Conservation (phyloP, 2,329 filamentous ascomycete species). For the Whalleya microplaca region DNA sequence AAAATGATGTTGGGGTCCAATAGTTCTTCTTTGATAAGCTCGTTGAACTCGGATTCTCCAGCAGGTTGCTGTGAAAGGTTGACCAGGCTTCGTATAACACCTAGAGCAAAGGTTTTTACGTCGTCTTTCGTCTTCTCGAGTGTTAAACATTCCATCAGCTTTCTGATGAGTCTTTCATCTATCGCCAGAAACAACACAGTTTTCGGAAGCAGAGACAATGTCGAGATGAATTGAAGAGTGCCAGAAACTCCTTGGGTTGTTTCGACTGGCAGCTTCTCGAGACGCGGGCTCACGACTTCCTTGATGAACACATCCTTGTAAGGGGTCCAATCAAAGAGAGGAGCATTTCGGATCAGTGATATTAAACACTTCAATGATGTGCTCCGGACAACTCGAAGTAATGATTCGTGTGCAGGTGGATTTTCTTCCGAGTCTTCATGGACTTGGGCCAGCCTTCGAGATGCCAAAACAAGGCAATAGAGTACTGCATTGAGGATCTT, state of each 20-base stretch:
- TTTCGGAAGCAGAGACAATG: conserved; percentile 73
- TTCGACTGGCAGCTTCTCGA: conserved; percentile 79
- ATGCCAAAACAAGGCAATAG: conserved; percentile 77
- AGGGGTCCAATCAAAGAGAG: conserved; percentile 70
- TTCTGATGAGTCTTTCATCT: conserved; percentile 67
- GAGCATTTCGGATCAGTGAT: conserved; percentile 74
- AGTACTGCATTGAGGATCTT: conserved; percentile 76
- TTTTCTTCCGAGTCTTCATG: conserved; percentile 43
- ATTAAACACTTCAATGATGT: conserved; percentile 82
- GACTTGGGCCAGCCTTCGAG: conserved; percentile 57
- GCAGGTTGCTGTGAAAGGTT: conserved; percentile 60
- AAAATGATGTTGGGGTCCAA: conserved; percentile 60
- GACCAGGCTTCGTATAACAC: conserved; percentile 73
- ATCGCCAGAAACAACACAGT: conserved; percentile 69
- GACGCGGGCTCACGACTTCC: conserved; percentile 75
- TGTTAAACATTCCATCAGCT: conserved; percentile 73
- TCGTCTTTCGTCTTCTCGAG: conserved; percentile 79
- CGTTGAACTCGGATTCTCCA: conserved; percentile 59
- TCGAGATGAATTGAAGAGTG: conserved; percentile 76
- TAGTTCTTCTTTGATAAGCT: conserved; percentile 58
- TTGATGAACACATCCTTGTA: conserved; percentile 73
- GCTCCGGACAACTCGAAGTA: conserved; percentile 69
- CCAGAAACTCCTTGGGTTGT: conserved; percentile 89
- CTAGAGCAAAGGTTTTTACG: conserved; percentile 81
- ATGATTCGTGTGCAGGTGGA: conserved; percentile 52